A percentile compares a stretch with the other conserved stretches of the same genome.
These are phyloP conservation scores for Mycena albidolilacea DNA, from an alignment of 768 basidiomycete genomes.

Conservation along the genomic window DNA sequence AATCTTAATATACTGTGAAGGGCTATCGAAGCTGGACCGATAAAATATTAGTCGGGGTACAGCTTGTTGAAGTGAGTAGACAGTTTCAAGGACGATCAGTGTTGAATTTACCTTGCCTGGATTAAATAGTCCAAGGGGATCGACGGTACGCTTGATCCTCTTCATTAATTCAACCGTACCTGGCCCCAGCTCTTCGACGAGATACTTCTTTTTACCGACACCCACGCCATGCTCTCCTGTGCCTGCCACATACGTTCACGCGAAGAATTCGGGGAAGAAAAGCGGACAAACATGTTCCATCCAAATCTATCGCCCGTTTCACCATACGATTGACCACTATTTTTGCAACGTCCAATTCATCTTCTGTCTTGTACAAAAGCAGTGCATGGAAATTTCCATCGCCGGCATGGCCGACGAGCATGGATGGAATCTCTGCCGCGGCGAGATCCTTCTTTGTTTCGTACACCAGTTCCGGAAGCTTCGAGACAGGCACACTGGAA, in stretches of 20 bases:
- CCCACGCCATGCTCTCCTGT: constrained; percentile 93
- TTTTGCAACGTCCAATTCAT: constrained; percentile 63
- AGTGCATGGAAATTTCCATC: constrained; percentile 72
- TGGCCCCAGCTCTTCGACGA: constrained; percentile 85
- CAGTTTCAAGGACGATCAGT: neutral
- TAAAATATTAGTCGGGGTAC: constrained; percentile 17
- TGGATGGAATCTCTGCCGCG: constrained; percentile 67
- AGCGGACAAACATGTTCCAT: constrained; percentile 74
- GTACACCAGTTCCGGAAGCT: constrained; percentile 72
- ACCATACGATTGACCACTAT: constrained; percentile 73
- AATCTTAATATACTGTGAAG: neutral
- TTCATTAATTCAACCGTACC: constrained; percentile 91
- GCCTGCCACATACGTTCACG: constrained; percentile 52
- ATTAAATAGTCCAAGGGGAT: constrained; percentile 85
- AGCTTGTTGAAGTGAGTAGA: constrained; percentile 9
- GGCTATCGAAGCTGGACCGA: neutral
- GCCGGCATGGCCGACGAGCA: constrained; percentile 84
- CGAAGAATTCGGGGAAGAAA: neutral
- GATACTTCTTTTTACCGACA: constrained; percentile 84
- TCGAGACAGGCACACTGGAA: constrained; percentile 72
- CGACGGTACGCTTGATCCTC: constrained; percentile 80
- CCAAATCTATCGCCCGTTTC: constrained; percentile 74
- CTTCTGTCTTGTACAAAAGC: constrained; percentile 70
- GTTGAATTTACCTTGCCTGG: constrained; percentile 78
- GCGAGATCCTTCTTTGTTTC: constrained; percentile 82